Percentiles rank a stretch among this genome's conserved stretches.
Conservation (phyloP, 2,329 filamentous ascomycete species). For the Truncatella angustata region DNA sequence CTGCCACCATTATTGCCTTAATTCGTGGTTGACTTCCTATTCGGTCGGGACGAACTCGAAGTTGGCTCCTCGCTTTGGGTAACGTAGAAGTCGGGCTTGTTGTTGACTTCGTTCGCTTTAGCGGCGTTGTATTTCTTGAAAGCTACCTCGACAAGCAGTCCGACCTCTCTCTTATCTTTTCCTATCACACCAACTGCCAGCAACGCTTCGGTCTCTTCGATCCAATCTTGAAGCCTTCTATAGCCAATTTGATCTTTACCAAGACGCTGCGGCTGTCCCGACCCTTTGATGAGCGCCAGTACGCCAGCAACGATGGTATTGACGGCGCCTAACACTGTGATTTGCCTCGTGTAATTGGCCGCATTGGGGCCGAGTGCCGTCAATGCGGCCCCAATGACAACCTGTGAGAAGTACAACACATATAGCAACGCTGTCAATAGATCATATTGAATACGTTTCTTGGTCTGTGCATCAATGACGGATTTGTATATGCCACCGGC, state of each 20-base stretch:
- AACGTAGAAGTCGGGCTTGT: slow-evolving; percentile 36
- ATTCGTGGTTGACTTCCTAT: too few relatives aligned
- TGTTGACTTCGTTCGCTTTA: slow-evolving; percentile 39
- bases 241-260: slow-evolving; percentile 46
- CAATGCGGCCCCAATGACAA: slow-evolving; percentile 45
- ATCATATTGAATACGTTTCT: slow-evolving; percentile 31
- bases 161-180: slow-evolving; percentile 39
- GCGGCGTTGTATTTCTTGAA: slow-evolving; percentile 43
- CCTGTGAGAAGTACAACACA: slow-evolving; percentile 40
- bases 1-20: too few relatives aligned
- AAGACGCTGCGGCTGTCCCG: slow-evolving; percentile 46
- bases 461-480: slow-evolving; percentile 32
- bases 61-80: too few relatives aligned
- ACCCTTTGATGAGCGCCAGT: slow-evolving; percentile 53
- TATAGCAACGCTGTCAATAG: slow-evolving; percentile 38
- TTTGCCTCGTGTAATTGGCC: slow-evolving; percentile 46
- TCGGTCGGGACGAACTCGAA: too few relatives aligned
- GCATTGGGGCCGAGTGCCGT: slow-evolving; percentile 44
- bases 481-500: slow-evolving; percentile 40
- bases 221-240: slow-evolving; percentile 48
- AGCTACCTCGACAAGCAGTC: slow-evolving; percentile 38
- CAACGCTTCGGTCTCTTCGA: slow-evolving; percentile 51
- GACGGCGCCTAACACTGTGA: slow-evolving; percentile 58
- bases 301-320: slow-evolving; percentile 64
- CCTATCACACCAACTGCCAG: slow-evolving; percentile 41